Evolutionary conservation across 2,329 filamentous ascomycete species (phyloP).

Genomic region (Teratosphaeria viscida): DNA sequence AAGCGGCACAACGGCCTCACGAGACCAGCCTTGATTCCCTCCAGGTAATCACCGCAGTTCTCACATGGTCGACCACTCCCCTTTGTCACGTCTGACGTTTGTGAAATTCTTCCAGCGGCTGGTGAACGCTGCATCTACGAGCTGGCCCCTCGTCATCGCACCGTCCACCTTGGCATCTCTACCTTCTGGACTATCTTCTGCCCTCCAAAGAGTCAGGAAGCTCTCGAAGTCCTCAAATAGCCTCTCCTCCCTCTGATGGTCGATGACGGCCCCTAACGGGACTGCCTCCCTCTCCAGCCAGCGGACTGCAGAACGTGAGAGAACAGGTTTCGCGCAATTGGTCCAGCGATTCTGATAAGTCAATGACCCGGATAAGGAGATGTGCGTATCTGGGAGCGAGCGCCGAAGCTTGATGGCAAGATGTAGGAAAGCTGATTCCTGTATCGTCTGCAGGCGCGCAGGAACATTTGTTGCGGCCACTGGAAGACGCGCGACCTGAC

Average conservation of each 20-base stretch:
- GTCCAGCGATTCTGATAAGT: not conserved
- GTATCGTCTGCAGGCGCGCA: not conserved
- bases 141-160: conserved; percentile 4
- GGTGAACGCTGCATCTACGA: conserved; percentile 14
- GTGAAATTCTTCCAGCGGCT: conserved; percentile 9
- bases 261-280: conserved; percentile 4
- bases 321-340: not conserved
- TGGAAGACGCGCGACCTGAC: not conserved
- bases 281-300: conserved; percentile 11
- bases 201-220: conserved; percentile 12
- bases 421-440: not conserved
- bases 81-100: conserved; percentile 4
- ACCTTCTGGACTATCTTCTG: conserved; percentile 10
- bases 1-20: too few species aligned
- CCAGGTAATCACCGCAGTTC: too few species aligned
- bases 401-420: conserved; percentile 1
- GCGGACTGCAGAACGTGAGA: conserved; percentile 3
- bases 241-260: conserved; percentile 9
- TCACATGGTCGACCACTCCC: conserved; percentile 4
- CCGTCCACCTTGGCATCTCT: conserved; percentile 2
- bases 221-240: conserved; percentile 15
- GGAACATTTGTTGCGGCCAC: not conserved
- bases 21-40: too few species aligned
- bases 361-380: not conserved
- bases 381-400: not conserved